Percentiles rank a stretch among this genome's conserved stretches.
These are phyloP conservation scores for Erythrobasidium hasegawianum DNA, from an alignment of 1,284 basidiomycete genomes.

Conservation along the genomic window DNA sequence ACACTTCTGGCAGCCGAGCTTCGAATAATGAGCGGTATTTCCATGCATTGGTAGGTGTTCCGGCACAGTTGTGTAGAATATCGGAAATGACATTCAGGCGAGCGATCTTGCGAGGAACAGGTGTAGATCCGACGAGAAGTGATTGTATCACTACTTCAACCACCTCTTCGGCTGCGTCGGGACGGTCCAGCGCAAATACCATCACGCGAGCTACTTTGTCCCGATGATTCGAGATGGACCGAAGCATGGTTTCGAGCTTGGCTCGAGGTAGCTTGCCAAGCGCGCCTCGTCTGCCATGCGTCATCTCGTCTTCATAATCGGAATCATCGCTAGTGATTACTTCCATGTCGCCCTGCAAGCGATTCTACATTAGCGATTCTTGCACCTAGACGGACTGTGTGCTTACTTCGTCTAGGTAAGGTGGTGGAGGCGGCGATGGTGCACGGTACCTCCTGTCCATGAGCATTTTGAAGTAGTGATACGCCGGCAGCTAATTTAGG, in stretches of 20 bases:
- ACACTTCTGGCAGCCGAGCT: slow-evolving; percentile 74
- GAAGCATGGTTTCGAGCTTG: slow-evolving; percentile 83
- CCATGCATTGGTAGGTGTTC: slow-evolving; percentile 65
- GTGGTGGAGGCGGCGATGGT: slow-evolving; percentile 55
- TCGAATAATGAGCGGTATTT: slow-evolving; percentile 90
- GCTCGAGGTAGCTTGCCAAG: slow-evolving; percentile 72
- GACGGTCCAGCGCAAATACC: slow-evolving; percentile 91
- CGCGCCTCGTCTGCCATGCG: slow-evolving; percentile 57
- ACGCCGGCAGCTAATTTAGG: slow-evolving; percentile 63
- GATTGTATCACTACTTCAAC: slow-evolving; percentile 80
- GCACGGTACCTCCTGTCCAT: slow-evolving; percentile 62
- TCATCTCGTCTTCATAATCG: slow-evolving; percentile 85
- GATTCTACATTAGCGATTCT: not conserved
- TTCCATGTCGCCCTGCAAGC: slow-evolving; percentile 73
- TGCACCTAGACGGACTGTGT: not conserved
- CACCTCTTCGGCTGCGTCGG: slow-evolving; percentile 86
- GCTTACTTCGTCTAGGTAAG: slow-evolving; percentile 80
- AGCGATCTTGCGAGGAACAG: slow-evolving; percentile 92
- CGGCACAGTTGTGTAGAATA: slow-evolving; percentile 93
- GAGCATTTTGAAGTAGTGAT: slow-evolving; percentile 73
- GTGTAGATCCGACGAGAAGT: slow-evolving; percentile 75
- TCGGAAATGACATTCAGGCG: slow-evolving; percentile 93
- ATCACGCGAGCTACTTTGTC: slow-evolving; percentile 91
- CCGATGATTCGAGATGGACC: slow-evolving; percentile 75
- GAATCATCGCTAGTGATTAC: slow-evolving; percentile 86